phyloP scores from a whole-genome alignment of 2,329 filamentous ascomycete species.

The Ceratocystis ficicola region DNA sequence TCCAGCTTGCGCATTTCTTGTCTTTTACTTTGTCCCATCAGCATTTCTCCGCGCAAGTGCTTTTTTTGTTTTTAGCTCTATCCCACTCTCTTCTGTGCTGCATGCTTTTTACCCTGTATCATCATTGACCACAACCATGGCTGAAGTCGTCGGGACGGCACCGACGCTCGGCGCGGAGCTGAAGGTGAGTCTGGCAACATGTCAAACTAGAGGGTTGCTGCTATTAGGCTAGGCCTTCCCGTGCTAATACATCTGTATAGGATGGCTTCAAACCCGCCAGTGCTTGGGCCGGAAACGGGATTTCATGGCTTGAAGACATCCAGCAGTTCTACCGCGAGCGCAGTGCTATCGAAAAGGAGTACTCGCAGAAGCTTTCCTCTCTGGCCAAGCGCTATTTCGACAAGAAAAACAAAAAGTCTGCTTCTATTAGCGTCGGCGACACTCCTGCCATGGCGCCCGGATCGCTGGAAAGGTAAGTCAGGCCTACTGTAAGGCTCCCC shows the following conservation, averaged over 20 bases:
- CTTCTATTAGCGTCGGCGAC: conserved; percentile 82
- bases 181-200: conserved; percentile 55
- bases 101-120: conserved; percentile 17
- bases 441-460: conserved; percentile 86
- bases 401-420: conserved; percentile 84
- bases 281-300: conserved; percentile 78
- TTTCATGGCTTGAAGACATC: conserved; percentile 91
- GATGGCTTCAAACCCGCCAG: conserved; percentile 96
- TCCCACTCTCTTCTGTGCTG: not conserved
- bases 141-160: conserved; percentile 60
- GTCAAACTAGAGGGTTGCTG: not conserved
- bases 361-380: conserved; percentile 72
- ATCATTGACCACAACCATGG: conserved; percentile 59
- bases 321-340: conserved; percentile 96
- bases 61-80: conserved; percentile 19
- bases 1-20: not conserved
- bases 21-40: not conserved
- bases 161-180: conserved; percentile 87
- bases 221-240: not conserved
- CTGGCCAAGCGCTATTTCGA: conserved; percentile 96
- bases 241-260: conserved; percentile 35
- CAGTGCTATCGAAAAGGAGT: conserved; percentile 90
- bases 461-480: conserved; percentile 66
- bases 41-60: conserved; percentile 23
- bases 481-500: not conserved